phyloP scores from a whole-genome alignment of 2,329 filamentous ascomycete genomes.

The Aschersonia sp. region DNA sequence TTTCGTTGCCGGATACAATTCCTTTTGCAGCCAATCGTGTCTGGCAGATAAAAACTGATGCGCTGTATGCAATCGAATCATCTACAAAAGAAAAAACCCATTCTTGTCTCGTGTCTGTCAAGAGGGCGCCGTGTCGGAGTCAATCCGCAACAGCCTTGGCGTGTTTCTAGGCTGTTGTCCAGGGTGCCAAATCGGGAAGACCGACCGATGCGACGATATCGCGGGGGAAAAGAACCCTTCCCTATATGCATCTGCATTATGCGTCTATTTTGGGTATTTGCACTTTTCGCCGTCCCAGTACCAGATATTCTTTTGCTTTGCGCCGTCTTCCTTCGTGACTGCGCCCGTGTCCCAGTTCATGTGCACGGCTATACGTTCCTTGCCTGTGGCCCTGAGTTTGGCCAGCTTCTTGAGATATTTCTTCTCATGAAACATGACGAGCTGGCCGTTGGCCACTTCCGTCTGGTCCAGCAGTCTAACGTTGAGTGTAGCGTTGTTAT shows the following conservation, averaged over 20 bases:
- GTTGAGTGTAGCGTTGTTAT: not conserved
- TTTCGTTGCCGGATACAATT: not conserved
- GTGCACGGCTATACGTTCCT: not conserved
- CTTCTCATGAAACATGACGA: not conserved
- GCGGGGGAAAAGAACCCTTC: not conserved
- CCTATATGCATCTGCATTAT: not conserved
- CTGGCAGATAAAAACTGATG: not conserved
- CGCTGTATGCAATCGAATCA: not conserved
- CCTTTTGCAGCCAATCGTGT: not conserved
- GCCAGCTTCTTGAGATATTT: not conserved
- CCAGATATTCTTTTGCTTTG: not conserved
- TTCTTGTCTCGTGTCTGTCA: not conserved
- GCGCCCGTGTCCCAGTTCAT: conserved; percentile 1
- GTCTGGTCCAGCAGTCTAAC: conserved; percentile 1
- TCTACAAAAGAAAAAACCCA: not conserved
- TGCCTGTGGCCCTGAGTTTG: not conserved
- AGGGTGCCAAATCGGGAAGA: not conserved
- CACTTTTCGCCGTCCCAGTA: not conserved
- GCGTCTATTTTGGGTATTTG: not conserved
- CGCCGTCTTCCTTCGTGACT: conserved; percentile 1
- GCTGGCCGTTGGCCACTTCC: conserved; percentile 1
- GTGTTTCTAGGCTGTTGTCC: not conserved
- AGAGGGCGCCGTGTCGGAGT: not conserved
- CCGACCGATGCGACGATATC: not conserved
- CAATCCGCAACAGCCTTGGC: not conserved